Percentiles rank a stretch among this genome's conserved stretches.
Evolutionary conservation across 1,139 yeast species (phyloP).

Genomic region (Geotrichum cucujoidarum): DNA sequence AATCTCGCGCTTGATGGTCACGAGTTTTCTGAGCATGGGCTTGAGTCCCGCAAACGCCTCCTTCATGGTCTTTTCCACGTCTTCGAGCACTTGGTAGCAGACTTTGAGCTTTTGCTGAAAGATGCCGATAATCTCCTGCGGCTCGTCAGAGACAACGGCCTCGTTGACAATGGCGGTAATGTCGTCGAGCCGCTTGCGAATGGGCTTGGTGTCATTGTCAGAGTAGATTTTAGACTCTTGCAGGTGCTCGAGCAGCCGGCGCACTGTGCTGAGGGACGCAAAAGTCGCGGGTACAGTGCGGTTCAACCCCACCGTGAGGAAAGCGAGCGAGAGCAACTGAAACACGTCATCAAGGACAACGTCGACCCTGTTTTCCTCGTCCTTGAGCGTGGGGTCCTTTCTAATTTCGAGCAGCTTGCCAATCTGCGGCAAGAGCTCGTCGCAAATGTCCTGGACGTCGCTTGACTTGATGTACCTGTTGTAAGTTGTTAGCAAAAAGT

Average conservation of each 20-base stretch:
- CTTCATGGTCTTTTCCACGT: constrained; percentile 31
- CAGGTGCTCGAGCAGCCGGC: constrained; percentile 73
- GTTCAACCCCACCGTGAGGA: constrained; percentile 84
- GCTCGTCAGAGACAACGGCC: constrained; percentile 25
- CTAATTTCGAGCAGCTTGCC: constrained; percentile 32
- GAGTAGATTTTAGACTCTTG: constrained; percentile 79
- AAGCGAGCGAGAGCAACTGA: constrained; percentile 77
- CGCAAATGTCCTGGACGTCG: constrained; percentile 49
- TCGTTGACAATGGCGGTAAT: constrained; percentile 53
- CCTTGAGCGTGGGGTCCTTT: constrained; percentile 27
- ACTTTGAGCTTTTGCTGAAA: constrained; percentile 30
- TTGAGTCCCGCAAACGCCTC: constrained; percentile 34
- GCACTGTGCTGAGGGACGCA: constrained; percentile 80
- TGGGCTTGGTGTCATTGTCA: constrained; percentile 73
- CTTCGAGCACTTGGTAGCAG: constrained; percentile 28
- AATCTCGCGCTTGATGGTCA: constrained; percentile 51
- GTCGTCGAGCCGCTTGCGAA: constrained; percentile 63
- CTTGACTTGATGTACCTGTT: constrained; percentile 44
- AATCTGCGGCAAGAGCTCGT: constrained; percentile 34
- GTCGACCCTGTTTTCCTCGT: constrained; percentile 47
- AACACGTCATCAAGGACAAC: constrained; percentile 79
- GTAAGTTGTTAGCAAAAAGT: not conserved
- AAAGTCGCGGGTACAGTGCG: constrained; percentile 91
- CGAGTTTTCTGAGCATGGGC: constrained; percentile 37
- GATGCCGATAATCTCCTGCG: constrained; percentile 32